A percentile compares a stretch with the other conserved stretches of the same genome.
Evolutionary conservation across 2,329 filamentous ascomycete species (phyloP).

Genomic region (Raffaelea deltoideospora): DNA sequence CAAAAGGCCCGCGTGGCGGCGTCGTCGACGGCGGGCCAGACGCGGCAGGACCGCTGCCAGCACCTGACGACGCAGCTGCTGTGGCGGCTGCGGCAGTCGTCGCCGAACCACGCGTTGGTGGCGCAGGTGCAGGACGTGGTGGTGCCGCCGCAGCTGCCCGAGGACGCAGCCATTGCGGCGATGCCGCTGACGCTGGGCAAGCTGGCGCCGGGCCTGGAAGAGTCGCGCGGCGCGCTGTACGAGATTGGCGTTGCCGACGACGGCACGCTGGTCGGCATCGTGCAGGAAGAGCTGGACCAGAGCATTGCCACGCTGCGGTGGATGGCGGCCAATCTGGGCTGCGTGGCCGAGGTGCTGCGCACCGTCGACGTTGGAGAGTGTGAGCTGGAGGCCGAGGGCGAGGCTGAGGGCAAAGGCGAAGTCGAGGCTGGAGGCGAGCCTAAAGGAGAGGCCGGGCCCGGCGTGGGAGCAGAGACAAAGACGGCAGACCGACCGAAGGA

Average conservation of each 20-base stretch:
- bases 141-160: slow-evolving; percentile 54
- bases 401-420: slow-evolving; percentile 10
- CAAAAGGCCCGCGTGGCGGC: slow-evolving; percentile 11
- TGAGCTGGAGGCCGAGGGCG: slow-evolving; percentile 45
- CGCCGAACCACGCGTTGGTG: slow-evolving; percentile 72
- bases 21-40: slow-evolving; percentile 31
- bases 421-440: too few relatives aligned
- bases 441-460: too few relatives aligned
- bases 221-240: slow-evolving; percentile 84
- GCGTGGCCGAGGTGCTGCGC: slow-evolving; percentile 65
- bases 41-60: slow-evolving; percentile 69
- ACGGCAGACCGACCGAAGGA: slow-evolving; percentile 11
- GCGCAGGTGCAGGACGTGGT: slow-evolving; percentile 52
- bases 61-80: slow-evolving; percentile 89
- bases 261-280: slow-evolving; percentile 75
- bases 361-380: slow-evolving; percentile 77
- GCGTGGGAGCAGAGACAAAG: neutral
- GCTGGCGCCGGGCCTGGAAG: slow-evolving; percentile 67
- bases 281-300: slow-evolving; percentile 82
- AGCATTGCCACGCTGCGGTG: slow-evolving; percentile 70
- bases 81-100: slow-evolving; percentile 91
- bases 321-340: slow-evolving; percentile 89
- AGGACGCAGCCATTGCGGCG: slow-evolving; percentile 35
- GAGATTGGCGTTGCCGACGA: slow-evolving; percentile 95
- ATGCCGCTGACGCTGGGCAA: slow-evolving; percentile 34